Base-by-base conservation (phyloP, 1,139 yeast genomes). In the Candida sp. region DNA sequence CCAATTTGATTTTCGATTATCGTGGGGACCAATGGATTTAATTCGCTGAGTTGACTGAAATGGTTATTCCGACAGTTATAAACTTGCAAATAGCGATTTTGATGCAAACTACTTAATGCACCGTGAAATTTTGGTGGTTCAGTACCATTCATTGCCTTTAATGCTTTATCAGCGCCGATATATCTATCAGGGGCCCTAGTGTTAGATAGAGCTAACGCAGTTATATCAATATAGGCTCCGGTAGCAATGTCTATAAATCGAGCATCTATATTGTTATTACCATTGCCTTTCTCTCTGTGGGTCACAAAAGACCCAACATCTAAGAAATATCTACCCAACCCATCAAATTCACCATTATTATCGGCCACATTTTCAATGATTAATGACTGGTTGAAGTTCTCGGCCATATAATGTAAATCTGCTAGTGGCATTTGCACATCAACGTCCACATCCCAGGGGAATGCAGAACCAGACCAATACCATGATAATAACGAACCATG, bases 61-160 rank as follows among this genome's bases (percentile, higher is more conserved):
- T 76, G 81, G 22, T 63, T 52, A 55, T 75, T 74, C 36, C 76
- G 64, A 55, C 81, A 75, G 50, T 75, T 73, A 52, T 66, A 74
- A 1, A 63, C 57, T 39, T 68, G 60, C 49, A 60, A 62, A n/a
- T 23, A 22, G 6, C 39, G 56, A 57, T 48, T 52, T 44, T 49
- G 60, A 66, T 44, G 50, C 63, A 41, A 56, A 43, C 8, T 36
- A 9, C 27, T 35, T 22, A 47, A 39, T 8, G 21, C 44, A 46
- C 57, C 52, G 36, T 55, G 47, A 21, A 52, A 33, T 44, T 36
- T 22, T 37, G 42, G 33, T 43, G 46, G 21, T 38, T 35, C 21
- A 9, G 21, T 19, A 22, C 40, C 21, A 19, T 33, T 46, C 25
- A 23, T 23, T 44, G 49, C 27, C 49, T 58, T 46, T 40, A 52